Evolutionary conservation across 352 stramenopile genomes (phyloP).

Genomic region (Phytophthora niederhauseri): DNA sequence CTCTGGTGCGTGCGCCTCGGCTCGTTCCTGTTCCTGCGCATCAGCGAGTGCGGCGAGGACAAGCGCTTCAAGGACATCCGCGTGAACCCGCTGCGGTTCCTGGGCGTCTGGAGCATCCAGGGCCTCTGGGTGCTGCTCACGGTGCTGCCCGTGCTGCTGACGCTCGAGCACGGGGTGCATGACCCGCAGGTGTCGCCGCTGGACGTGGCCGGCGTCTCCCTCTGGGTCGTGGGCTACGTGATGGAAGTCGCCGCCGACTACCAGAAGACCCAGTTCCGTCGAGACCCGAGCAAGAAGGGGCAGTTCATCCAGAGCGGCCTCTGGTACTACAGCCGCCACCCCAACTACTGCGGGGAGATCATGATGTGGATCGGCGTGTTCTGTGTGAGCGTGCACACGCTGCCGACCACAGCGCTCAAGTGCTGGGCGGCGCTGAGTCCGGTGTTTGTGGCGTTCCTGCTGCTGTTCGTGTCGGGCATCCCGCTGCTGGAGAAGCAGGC

Average conservation of each 20-base stretch:
- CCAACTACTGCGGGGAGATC: slow-evolving; percentile 94
- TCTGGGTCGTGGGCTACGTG: slow-evolving; percentile 76
- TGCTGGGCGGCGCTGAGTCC: slow-evolving; percentile 59
- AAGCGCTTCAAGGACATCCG: slow-evolving; percentile 77
- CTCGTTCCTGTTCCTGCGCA: slow-evolving; percentile 80
- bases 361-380: slow-evolving; percentile 88
- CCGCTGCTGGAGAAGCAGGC: slow-evolving; percentile 77
- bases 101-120: slow-evolving; percentile 84
- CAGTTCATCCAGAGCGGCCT: slow-evolving; percentile 85
- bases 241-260: slow-evolving; percentile 79
- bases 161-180: slow-evolving; percentile 39
- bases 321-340: slow-evolving; percentile 92
- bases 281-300: slow-evolving; percentile 62
- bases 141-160: slow-evolving; percentile 67
- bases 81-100: slow-evolving; percentile 66
- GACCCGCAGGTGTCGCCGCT: slow-evolving; percentile 30
- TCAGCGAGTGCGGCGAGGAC: slow-evolving; percentile 69
- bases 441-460: slow-evolving; percentile 72
- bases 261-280: slow-evolving; percentile 85
- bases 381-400: slow-evolving; percentile 46
- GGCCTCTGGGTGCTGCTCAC: slow-evolving; percentile 86
- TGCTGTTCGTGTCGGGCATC: slow-evolving; percentile 76
- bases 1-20: slow-evolving; percentile 83
- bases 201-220: slow-evolving; percentile 43
- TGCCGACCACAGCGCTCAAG: slow-evolving; percentile 44